phyloP scores from a whole-genome alignment of 2,329 filamentous ascomycete genomes.

The Diaporthe ilicicola region DNA sequence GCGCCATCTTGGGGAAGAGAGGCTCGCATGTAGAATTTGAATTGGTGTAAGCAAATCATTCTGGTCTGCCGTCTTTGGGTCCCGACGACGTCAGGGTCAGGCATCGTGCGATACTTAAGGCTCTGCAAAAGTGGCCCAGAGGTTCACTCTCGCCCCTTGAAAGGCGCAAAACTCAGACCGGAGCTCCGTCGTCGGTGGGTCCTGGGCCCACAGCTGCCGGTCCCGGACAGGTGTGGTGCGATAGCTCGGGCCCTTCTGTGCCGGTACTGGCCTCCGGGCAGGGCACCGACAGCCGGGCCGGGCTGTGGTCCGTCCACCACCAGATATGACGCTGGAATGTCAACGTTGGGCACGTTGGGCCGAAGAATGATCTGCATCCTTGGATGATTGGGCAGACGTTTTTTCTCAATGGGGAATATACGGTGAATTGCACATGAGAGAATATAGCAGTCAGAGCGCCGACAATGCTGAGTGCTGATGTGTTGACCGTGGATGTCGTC shows the following conservation, averaged over 20 bases:
- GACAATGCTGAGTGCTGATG: not conserved
- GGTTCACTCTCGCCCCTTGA: constrained; percentile 7
- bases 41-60: not conserved
- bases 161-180: constrained; percentile 18
- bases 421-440: not conserved
- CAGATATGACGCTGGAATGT: not conserved
- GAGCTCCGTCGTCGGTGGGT: constrained; percentile 16
- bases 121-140: not conserved
- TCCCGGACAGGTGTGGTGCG: constrained; percentile 1
- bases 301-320: not conserved
- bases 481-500: not conserved
- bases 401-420: not conserved
- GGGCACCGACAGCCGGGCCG: constrained; percentile 12
- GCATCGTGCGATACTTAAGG: not conserved
- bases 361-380: not conserved
- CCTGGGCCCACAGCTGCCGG: constrained; percentile 4
- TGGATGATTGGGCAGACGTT: not conserved
- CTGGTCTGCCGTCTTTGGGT: not conserved
- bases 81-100: not conserved
- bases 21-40: not conserved
- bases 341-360: not conserved
- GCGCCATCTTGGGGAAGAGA: not conserved
- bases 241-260: not conserved
- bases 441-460: not conserved
- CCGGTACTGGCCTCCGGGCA: constrained; percentile 5